phyloP scores from a whole-genome alignment of 805 yeast genomes.

The Komagataella mondaviorum region DNA sequence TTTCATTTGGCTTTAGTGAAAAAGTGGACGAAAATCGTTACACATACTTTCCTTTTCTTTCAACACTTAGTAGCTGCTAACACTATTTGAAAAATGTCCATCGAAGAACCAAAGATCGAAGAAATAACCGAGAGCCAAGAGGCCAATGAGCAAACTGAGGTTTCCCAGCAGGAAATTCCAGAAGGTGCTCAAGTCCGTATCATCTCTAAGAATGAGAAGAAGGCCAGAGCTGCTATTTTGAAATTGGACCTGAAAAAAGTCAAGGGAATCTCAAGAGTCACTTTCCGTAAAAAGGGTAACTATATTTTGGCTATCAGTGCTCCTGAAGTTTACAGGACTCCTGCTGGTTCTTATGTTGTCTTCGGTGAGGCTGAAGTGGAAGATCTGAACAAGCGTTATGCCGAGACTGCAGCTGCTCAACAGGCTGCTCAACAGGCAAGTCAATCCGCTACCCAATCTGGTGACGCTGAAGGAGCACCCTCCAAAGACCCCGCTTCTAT shows the following conservation, averaged over 20 bases:
- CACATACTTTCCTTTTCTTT: not conserved
- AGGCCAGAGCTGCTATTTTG: constrained; percentile 82
- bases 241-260: constrained; percentile 84
- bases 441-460: constrained; percentile 11
- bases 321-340: constrained; percentile 92
- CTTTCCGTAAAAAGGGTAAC: constrained; percentile 89
- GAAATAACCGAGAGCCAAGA: constrained; percentile 15
- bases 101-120: constrained; percentile 16
- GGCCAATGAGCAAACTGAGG: not conserved
- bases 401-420: constrained; percentile 73
- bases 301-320: constrained; percentile 79
- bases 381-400: constrained; percentile 80
- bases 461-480: constrained; percentile 13
- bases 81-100: constrained; percentile 12
- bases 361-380: constrained; percentile 97
- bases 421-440: constrained; percentile 38
- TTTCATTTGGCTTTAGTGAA: not conserved
- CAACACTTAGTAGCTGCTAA: not conserved
- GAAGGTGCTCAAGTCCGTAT: constrained; percentile 75
- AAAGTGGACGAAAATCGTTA: not conserved
- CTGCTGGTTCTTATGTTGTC: constrained; percentile 89
- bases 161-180: constrained; percentile 37
- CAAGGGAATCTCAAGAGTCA: constrained; percentile 88
- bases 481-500: constrained; percentile 66
- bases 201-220: constrained; percentile 84